A percentile compares a stretch with the other conserved stretches of the same genome.
phyloP scores from a whole-genome alignment of 805 yeast genomes.

The Myxozyma nipponensis region DNA sequence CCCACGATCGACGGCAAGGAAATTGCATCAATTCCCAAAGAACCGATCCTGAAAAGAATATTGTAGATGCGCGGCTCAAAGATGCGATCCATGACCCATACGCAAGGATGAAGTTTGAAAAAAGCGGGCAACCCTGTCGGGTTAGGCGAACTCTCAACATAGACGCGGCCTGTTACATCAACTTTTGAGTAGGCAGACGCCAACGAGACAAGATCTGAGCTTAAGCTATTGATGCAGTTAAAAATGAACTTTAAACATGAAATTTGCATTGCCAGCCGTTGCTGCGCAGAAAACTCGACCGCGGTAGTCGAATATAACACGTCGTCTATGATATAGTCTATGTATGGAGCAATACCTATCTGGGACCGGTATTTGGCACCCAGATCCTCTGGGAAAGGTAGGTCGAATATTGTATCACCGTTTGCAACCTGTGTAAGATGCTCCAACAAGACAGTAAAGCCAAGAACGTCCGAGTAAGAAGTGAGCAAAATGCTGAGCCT shows the following conservation, averaged over 20 bases:
- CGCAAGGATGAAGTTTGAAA: constrained; percentile 66
- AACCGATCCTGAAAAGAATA: constrained; percentile 53
- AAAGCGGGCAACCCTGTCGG: constrained; percentile 47
- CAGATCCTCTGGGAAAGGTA: constrained; percentile 59
- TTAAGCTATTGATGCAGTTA: constrained; percentile 49
- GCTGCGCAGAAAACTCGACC: constrained; percentile 39
- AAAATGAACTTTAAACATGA: constrained; percentile 52
- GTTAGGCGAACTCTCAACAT: constrained; percentile 48
- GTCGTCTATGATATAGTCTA: constrained; percentile 66
- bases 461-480: constrained; percentile 53
- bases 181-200: constrained; percentile 46
- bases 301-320: constrained; percentile 52
- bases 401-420: constrained; percentile 33
- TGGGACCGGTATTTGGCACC: constrained; percentile 58
- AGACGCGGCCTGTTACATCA: constrained; percentile 33
- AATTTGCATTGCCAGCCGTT: constrained; percentile 48
- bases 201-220: constrained; percentile 50
- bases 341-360: constrained; percentile 71
- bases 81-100: constrained; percentile 57
- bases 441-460: constrained; percentile 56
- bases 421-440: constrained; percentile 33
- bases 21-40: constrained; percentile 58
- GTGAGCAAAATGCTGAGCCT: constrained; percentile 47
- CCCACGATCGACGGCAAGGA: constrained; percentile 34
- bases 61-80: constrained; percentile 57